These are phyloP conservation scores for Wallacemonas sp. DNA, from an alignment of 208 protist species.

Conservation along the genomic window DNA sequence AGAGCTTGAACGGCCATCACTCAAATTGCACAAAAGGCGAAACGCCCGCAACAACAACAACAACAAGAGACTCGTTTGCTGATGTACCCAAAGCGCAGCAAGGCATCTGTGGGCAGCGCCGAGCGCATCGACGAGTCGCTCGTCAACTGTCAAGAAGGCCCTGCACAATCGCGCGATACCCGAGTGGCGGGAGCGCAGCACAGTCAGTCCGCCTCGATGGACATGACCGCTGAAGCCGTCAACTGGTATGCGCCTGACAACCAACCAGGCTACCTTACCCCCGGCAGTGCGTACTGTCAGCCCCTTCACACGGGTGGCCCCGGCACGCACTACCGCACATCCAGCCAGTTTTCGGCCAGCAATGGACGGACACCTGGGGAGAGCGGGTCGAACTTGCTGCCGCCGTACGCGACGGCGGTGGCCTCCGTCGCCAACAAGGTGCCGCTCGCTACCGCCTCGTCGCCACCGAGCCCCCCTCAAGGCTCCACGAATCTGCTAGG, in stretches of 20 bases:
- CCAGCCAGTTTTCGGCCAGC: conserved; percentile 1
- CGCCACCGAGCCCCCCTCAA: too few species aligned
- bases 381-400: background rate
- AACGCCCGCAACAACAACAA: too few species aligned
- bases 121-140: conserved; percentile 1
- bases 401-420: background rate
- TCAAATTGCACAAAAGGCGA: too few species aligned
- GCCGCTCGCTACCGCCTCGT: too few species aligned
- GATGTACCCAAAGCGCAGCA: background rate
- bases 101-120: background rate
- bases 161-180: too few species aligned
- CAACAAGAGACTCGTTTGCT: too few species aligned
- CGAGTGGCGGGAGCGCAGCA: background rate
- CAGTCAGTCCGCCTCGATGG: conserved; percentile 13
- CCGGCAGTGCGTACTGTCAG: background rate
- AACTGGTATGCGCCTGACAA: background rate
- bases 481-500: too few species aligned
- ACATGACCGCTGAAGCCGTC: background rate
- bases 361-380: background rate
- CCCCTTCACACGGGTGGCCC: background rate
- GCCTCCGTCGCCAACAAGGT: conserved; percentile 3
- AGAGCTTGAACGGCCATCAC: too few species aligned
- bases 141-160: too few species aligned
- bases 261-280: background rate
- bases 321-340: background rate